phyloP scores from a whole-genome alignment of 164 flowering plant species.

The Nymphaea colorata region DNA sequence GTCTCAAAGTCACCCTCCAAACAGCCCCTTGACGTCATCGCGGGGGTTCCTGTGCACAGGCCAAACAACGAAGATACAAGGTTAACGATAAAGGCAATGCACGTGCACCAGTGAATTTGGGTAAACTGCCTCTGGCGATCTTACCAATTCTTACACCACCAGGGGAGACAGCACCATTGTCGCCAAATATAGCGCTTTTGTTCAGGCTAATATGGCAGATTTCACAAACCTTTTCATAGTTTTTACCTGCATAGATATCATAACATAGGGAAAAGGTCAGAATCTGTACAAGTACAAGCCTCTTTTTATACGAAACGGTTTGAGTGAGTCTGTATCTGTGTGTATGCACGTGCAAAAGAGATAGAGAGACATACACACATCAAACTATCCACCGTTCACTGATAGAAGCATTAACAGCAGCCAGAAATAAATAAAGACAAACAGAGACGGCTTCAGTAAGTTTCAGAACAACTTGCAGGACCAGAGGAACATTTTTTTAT shows the following conservation, averaged over 20 bases:
- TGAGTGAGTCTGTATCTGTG: no score
- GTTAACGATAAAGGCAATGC: neutral
- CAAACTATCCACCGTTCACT: no score
- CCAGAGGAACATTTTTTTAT: no score
- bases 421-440: no score
- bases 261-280: neutral
- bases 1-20: constrained; percentile 75
- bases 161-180: constrained; percentile 61
- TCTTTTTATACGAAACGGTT: no score
- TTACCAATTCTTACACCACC: constrained; percentile 89
- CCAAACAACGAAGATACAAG: neutral
- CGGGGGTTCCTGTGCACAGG: constrained; percentile 58
- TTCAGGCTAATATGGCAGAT: constrained; percentile 69
- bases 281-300: neutral
- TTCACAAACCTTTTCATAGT: constrained; percentile 80
- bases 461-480: no score
- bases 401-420: no score
- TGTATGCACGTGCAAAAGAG: no score
- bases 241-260: constrained; percentile 34
- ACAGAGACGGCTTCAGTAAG: no score
- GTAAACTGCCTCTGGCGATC: constrained; percentile 5
- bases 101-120: neutral
- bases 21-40: constrained; percentile 93
- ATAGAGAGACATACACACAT: no score
- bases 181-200: constrained; percentile 74